Base-by-base conservation (phyloP, 371 early-diverging fungal species). In the Mortierella sp. region DNA sequence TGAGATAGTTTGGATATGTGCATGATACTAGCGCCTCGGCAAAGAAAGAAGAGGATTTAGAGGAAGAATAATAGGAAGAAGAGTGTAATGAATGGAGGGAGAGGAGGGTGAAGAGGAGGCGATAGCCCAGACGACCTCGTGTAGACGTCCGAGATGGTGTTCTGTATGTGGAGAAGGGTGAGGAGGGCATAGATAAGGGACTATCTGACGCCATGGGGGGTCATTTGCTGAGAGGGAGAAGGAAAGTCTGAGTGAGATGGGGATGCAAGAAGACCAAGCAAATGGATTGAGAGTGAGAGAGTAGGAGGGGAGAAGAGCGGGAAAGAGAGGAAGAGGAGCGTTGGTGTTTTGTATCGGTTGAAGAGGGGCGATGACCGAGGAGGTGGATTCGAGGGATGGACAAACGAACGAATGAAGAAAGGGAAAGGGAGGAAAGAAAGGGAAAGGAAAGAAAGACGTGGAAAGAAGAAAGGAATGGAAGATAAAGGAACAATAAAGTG, bases 1-100 rank as follows among this genome's bases (percentile, higher is more conserved):
- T 77, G 14, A 74, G 38, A 75, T 84, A 84, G 47, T 65, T 74
- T 19, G 84, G 84, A n/a, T 60, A 77, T 21, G 78, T 77, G 72
- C 84, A 84, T 71, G 58, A 77, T 14, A 28, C 34, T 34, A 34
- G 31, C 14, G 84, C 84, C 2, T 80, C 55, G 24, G 44, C 75
- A 13, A 68, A n/a, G 26, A 63, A 34, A 4, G 34, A 34, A 2
- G 63, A 63, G 11, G 60, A 14, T 63, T 28, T 31, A 6, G 63
- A 34, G 3, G 11, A 28, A 26, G 60, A 31, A 55, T n/a, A 70
- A 50, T 9, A 55, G 21, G 11, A 48, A 19, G 48, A 65, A 38
- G 50, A 50, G 42, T 73, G 48, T 38, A 65, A 55, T 38, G 73
- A 38, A 47, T 54, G 75, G 48, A 74, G 75, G n/a, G 38, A 31